Percentiles rank a stretch among this genome's conserved stretches.
These are phyloP conservation scores for Exobasidium cylindrosporum DNA, from an alignment of 1,284 basidiomycete species.

Conservation along the genomic window DNA sequence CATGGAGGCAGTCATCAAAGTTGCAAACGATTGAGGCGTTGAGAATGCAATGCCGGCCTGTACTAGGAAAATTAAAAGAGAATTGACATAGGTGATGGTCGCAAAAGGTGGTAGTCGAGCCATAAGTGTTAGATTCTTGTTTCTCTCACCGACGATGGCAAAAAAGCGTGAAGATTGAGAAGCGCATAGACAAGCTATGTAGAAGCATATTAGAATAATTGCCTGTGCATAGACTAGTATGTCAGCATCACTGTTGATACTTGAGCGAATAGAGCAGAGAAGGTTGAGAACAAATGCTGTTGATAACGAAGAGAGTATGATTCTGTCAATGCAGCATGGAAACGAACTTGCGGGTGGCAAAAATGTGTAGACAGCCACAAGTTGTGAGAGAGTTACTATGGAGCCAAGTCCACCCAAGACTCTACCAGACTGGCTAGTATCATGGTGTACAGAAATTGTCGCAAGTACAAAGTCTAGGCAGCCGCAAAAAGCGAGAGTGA, in stretches of 20 bases:
- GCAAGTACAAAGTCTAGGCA: background rate
- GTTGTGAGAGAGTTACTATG: background rate
- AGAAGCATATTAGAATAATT: background rate
- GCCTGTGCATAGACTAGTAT: background rate
- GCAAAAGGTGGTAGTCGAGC: background rate
- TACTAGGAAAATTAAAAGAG: background rate
- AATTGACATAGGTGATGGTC: background rate
- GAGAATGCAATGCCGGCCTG: background rate
- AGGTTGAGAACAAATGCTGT: background rate
- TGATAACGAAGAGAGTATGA: background rate
- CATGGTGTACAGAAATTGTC: background rate
- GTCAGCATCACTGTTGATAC: background rate
- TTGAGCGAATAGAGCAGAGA: background rate
- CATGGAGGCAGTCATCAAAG: background rate
- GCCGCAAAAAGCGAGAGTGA: background rate
- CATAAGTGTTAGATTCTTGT: background rate
- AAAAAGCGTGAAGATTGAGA: background rate
- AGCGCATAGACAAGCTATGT: background rate
- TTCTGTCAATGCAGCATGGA: background rate
- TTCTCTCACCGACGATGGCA: background rate
- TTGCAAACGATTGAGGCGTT: background rate
- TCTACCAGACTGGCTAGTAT: background rate
- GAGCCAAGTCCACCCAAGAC: background rate
- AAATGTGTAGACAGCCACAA: background rate
- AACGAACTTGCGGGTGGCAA: background rate